Conservation (phyloP, 108 stramenopile species). For the Cylindrotheca closterium region DNA sequence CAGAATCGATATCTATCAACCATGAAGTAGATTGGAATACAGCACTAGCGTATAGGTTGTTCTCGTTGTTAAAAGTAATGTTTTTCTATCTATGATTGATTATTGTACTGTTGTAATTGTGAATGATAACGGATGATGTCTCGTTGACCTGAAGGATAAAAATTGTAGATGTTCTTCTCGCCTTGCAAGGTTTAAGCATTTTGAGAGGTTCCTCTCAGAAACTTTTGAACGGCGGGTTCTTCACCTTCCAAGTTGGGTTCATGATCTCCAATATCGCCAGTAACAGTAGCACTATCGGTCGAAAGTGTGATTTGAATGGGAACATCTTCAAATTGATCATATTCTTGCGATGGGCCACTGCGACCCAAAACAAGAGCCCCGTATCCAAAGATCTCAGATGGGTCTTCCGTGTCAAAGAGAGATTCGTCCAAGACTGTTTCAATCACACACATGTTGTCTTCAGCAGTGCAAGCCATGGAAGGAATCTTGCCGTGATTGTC, state of each 20-base stretch:
- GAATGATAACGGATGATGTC: no score
- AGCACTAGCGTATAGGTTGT: no score
- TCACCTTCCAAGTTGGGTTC: not conserved
- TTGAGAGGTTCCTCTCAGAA: not conserved
- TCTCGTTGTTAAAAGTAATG: no score
- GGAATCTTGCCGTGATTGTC: not conserved
- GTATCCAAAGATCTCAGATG: not conserved
- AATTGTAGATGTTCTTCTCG: no score
- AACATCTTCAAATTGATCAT: not conserved
- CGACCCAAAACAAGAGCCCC: not conserved
- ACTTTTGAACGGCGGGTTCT: not conserved
- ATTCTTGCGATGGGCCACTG: not conserved
- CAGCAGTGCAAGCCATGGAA: not conserved
- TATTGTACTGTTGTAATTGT: no score
- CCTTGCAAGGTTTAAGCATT: no score
- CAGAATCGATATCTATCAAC: no score
- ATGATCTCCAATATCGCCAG: no score
- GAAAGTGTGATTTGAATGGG: not conserved
- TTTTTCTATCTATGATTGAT: no score
- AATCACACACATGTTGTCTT: not conserved
- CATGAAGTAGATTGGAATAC: no score
- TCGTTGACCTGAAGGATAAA: no score
- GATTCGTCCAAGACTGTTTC: not conserved
- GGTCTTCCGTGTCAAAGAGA: not conserved
- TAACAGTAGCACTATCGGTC: not conserved